phyloP scores from a whole-genome alignment of 192 early-diverging fungal species.

The Irineochytrium annulatum region DNA sequence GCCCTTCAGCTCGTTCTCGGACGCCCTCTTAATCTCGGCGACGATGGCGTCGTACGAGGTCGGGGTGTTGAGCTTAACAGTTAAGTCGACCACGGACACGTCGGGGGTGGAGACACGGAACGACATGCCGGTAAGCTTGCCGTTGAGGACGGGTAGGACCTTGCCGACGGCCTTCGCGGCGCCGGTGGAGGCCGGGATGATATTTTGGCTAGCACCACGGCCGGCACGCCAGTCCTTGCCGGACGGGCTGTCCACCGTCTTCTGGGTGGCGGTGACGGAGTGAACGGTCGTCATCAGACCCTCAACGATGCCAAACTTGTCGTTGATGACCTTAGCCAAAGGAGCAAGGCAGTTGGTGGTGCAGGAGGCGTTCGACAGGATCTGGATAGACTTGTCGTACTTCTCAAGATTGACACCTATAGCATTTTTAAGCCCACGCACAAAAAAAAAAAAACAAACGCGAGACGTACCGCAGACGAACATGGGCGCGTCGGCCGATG shows the following conservation, averaged over 20 bases:
- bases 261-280: slow-evolving; percentile 98
- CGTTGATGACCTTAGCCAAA: slow-evolving; percentile 93
- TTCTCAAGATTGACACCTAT: slow-evolving; percentile 94
- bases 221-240: slow-evolving; percentile 97
- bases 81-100: slow-evolving; percentile 97
- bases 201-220: slow-evolving; percentile 95
- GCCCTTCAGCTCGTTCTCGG: slow-evolving; percentile 80
- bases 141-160: slow-evolving; percentile 89
- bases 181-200: slow-evolving; percentile 96
- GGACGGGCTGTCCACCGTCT: slow-evolving; percentile 98
- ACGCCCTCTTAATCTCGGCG: slow-evolving; percentile 75
- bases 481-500: slow-evolving; percentile 95
- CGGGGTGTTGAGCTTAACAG: slow-evolving; percentile 83
- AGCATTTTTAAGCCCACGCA: too few relatives aligned
- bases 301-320: slow-evolving; percentile 93
- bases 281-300: slow-evolving; percentile 99
- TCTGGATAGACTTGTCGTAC: slow-evolving; percentile 76
- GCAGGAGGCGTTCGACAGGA: slow-evolving; percentile 98
- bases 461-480: slow-evolving; percentile 72
- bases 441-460: background rate
- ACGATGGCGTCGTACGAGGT: slow-evolving; percentile 92
- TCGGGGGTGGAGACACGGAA: slow-evolving; percentile 94
- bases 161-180: slow-evolving; percentile 99
- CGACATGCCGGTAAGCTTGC: slow-evolving; percentile 98
- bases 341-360: slow-evolving; percentile 99